phyloP scores from a whole-genome alignment of 257 asterid genomes.

The Nicotiana benthamiana region DNA sequence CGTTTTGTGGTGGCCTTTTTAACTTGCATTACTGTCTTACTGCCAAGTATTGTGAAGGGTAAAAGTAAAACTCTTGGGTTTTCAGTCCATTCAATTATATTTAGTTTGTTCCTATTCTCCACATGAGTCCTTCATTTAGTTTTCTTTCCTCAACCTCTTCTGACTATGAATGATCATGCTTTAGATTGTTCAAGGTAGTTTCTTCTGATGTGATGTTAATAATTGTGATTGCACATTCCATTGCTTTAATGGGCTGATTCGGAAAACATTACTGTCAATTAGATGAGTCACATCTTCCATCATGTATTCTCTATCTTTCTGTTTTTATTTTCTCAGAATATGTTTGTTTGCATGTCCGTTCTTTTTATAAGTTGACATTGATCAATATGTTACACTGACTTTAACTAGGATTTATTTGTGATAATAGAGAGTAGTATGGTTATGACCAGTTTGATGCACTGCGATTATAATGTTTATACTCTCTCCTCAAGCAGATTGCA shows the following conservation, averaged over 20 bases:
- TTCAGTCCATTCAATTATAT: background rate
- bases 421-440: background rate
- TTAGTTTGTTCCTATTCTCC: background rate
- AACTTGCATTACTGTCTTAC: background rate
- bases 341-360: background rate
- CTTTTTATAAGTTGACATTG: background rate
- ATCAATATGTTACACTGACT: background rate
- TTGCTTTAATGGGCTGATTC: background rate
- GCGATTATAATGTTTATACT: background rate
- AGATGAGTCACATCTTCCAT: background rate
- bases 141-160: background rate
- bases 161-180: background rate
- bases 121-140: background rate
- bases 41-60: background rate
- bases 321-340: background rate
- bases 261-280: background rate
- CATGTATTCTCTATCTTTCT: background rate
- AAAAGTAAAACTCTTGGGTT: background rate
- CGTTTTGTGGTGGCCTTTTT: background rate
- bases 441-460: background rate
- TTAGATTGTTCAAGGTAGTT: background rate
- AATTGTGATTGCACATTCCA: background rate
- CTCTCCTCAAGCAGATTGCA: constrained; percentile 62
- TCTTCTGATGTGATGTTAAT: background rate
- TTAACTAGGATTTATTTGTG: background rate